phyloP scores from a whole-genome alignment of 2,329 filamentous ascomycete species.

The Penicillium expansum region DNA sequence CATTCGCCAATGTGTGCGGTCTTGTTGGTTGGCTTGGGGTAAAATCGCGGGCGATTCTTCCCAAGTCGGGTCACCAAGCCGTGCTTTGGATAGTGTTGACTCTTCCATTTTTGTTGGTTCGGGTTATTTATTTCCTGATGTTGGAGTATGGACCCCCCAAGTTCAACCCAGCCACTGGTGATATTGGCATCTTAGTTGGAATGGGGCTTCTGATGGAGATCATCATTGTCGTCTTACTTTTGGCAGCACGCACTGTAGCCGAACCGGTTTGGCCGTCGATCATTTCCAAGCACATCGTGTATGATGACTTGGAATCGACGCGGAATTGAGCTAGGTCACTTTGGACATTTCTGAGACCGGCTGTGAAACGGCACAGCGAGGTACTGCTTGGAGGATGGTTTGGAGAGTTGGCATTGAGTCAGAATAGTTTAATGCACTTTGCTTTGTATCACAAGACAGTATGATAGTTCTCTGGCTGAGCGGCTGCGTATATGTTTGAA shows the following conservation, averaged over 20 bases:
- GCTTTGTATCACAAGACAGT: constrained; percentile 2
- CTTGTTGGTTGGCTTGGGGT: constrained; percentile 22
- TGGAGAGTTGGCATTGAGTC: no score
- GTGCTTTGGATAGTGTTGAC: constrained; percentile 17
- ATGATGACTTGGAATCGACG: constrained; percentile 4
- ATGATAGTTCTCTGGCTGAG: constrained; percentile 21
- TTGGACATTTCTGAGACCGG: neutral
- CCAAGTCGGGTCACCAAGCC: constrained; percentile 17
- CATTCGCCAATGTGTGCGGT: constrained; percentile 24
- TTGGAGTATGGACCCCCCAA: constrained; percentile 19
- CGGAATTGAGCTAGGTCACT: neutral
- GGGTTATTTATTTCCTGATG: constrained; percentile 25
- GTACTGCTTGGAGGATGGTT: neutral
- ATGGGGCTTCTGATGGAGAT: constrained; percentile 31
- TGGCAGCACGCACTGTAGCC: constrained; percentile 20
- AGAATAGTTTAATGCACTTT: neutral
- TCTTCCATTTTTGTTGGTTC: constrained; percentile 24
- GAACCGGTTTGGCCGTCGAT: constrained; percentile 19
- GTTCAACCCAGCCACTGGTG: constrained; percentile 18
- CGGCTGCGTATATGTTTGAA: constrained; percentile 26
- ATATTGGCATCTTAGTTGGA: constrained; percentile 17
- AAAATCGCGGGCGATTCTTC: constrained; percentile 17
- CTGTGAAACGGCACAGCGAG: neutral
- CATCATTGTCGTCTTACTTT: constrained; percentile 18
- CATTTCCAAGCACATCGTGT: neutral